Conservation (phyloP, 352 stramenopile species). For the Phytopythium helicoides region DNA sequence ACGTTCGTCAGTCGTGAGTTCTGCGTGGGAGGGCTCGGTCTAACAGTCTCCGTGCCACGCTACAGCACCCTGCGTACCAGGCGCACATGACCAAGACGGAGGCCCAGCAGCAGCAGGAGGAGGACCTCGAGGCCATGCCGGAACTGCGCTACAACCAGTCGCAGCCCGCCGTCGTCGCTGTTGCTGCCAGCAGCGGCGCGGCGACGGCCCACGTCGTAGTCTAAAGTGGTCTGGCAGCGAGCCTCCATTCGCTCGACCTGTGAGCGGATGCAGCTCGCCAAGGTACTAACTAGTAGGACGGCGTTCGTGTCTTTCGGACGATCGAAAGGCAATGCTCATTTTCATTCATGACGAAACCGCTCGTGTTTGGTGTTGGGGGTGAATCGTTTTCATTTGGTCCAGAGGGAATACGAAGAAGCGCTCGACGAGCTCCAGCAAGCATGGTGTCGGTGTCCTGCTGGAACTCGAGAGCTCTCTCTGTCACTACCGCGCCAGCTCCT, state of each 20-base stretch:
- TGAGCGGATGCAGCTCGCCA: no score
- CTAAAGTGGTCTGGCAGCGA: slow-evolving; percentile 11
- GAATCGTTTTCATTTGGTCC: no score
- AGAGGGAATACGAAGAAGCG: no score
- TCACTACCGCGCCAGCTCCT: slow-evolving; percentile 2
- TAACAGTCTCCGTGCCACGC: slow-evolving; percentile 6
- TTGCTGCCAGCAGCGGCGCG: slow-evolving; percentile 20
- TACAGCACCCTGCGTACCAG: slow-evolving; percentile 78
- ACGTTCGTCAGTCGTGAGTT: slow-evolving; percentile 8
- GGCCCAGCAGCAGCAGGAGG: slow-evolving; percentile 41
- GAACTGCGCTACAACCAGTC: slow-evolving; percentile 81
- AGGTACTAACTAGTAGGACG: no score
- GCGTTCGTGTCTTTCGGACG: no score
- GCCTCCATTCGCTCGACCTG: not conserved
- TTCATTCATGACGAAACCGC: no score
- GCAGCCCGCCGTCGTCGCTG: slow-evolving; percentile 24
- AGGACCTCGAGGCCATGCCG: slow-evolving; percentile 69
- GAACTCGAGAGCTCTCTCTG: slow-evolving; percentile 10
- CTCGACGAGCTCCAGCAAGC: no score
- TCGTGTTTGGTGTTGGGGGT: no score
- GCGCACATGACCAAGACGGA: slow-evolving; percentile 66
- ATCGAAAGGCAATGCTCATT: no score
- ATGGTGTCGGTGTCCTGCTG: no score
- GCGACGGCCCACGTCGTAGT: slow-evolving; percentile 67
- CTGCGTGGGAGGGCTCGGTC: slow-evolving; percentile 6